Base-by-base conservation (phyloP, 192 early-diverging fungal species). In the Coemansia sp. region DNA sequence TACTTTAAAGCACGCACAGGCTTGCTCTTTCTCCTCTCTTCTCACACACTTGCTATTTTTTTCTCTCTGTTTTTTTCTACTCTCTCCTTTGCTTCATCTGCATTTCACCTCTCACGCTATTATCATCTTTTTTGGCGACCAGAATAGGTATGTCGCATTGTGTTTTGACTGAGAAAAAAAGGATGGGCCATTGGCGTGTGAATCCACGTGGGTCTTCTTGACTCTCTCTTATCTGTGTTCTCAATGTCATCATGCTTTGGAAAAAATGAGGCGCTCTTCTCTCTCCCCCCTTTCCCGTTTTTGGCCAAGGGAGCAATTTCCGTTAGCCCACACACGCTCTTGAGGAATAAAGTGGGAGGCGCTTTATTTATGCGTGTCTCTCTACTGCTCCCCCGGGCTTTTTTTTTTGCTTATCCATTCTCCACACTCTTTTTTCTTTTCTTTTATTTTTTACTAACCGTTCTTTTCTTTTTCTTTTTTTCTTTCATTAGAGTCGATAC, bases 251-350 rank as follows among this genome's bases (percentile, higher is more conserved):
- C 47, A 49, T 46, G 44, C 44, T 46, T 37, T 35, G 19, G 10
- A 62, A 13, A 44, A 40, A 33, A 42, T 7, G 28, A 49, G 33
- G 63, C 26, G 62, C 60, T 26, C 26, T 26, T 39, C 39, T 32
- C 19, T n/a, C 33, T 13, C 16, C 38, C 39, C 63, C 17, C 19
- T 1, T 19, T 30, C 23, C 42, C 19, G n/a, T 44, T 60, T 40
- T 14, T 39, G 39, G 52, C 38, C 65, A 67, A 67, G 33, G 37
- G 26, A 28, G 38, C 62, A 63, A 44, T 63, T 47, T 64, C 30
- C 26, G 26, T 28, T 28, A 28, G 26, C 26, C 26, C 26, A 28
- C 26, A 28, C 26, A 28, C 26, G 26, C 26, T 28, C 26, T 28
- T 28, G 30, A 33, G 55, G 55, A 58, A 32, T 14, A 32, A 58